Percentiles rank a stretch among this genome's conserved stretches.
phyloP scores from a whole-genome alignment of 495 filamentous ascomycete genomes.

The Aspergillus hancockii region DNA sequence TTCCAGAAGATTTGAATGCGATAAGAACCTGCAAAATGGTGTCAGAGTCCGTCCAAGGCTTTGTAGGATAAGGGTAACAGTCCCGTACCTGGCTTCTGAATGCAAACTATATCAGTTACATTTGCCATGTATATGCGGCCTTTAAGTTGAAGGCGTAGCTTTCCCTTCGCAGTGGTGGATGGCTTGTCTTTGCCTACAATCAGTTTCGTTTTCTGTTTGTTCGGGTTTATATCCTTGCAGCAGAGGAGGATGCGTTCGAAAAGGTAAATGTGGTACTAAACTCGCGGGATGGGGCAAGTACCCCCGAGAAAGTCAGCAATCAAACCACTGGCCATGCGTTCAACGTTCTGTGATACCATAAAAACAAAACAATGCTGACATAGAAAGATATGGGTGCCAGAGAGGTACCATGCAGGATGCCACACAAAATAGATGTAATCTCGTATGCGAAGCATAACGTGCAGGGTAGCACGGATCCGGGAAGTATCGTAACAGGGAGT shows the following conservation, averaged over 20 bases:
- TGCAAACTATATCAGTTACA: conserved; percentile 86
- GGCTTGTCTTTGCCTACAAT: conserved; percentile 67
- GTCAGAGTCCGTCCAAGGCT: conserved; percentile 5
- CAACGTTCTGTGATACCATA: not conserved
- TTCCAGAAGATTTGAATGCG: conserved; percentile 99
- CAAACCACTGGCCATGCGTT: conserved; percentile 2
- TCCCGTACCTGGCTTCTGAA: conserved; percentile 75
- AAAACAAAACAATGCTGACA: not conserved
- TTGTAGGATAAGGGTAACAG: not conserved
- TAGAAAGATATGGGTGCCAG: not conserved
- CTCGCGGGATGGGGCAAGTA: conserved; percentile 14
- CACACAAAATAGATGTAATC: not conserved
- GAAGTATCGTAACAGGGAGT: conserved; percentile 11
- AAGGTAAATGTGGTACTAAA: conserved; percentile 92
- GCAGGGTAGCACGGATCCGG: conserved; percentile 11
- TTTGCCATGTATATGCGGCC: conserved; percentile 99
- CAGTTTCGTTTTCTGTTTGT: conserved; percentile 77
- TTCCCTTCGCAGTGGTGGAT: conserved; percentile 68
- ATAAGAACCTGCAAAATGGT: conserved; percentile 66
- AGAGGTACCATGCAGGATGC: not conserved
- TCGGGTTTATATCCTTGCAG: conserved; percentile 90
- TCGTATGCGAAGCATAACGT: conserved; percentile 6
- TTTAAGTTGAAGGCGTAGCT: conserved; percentile 86
- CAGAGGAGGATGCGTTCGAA: conserved; percentile 95
- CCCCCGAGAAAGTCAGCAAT: conserved; percentile 31